phyloP scores from a whole-genome alignment of 2,329 filamentous ascomycete genomes.

The Pestalotiopsis sp. region DNA sequence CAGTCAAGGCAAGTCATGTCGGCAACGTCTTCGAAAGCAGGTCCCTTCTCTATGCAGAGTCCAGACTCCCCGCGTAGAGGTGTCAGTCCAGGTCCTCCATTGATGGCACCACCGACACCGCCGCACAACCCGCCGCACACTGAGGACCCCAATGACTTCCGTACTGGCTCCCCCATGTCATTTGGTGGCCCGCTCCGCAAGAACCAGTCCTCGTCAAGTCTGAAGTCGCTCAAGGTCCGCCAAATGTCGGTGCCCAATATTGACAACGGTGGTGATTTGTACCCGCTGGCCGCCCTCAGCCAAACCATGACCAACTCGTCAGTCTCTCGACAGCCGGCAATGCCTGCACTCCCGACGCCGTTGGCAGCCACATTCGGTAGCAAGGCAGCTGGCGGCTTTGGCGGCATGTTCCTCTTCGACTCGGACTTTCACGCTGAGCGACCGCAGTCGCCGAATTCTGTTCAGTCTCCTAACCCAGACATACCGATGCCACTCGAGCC shows the following conservation, averaged over 20 bases:
- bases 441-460: constrained; percentile 63
- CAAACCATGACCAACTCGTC: constrained; percentile 58
- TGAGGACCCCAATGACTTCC: constrained; percentile 36
- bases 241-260: constrained; percentile 69
- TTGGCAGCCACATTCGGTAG: constrained; percentile 65
- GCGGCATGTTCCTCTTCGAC: constrained; percentile 82
- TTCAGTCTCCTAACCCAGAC: constrained; percentile 63
- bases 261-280: constrained; percentile 66
- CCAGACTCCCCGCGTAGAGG: constrained; percentile 36
- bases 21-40: constrained; percentile 35
- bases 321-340: constrained; percentile 52
- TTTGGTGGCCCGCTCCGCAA: constrained; percentile 58
- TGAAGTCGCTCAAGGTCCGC: constrained; percentile 72
- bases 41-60: constrained; percentile 32
- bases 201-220: constrained; percentile 71
- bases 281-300: constrained; percentile 75
- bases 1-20: constrained; percentile 46
- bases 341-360: constrained; percentile 71
- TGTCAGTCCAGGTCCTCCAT: constrained; percentile 22
- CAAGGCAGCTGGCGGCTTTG: constrained; percentile 56
- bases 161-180: constrained; percentile 57
- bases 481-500: constrained; percentile 82
- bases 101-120: constrained; percentile 29
- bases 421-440: constrained; percentile 72
- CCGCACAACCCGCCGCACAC: constrained; percentile 29